Percentiles rank a stretch among this genome's conserved stretches.
phyloP scores from a whole-genome alignment of 2,329 filamentous ascomycete species.

The Monilinia fructicola region DNA sequence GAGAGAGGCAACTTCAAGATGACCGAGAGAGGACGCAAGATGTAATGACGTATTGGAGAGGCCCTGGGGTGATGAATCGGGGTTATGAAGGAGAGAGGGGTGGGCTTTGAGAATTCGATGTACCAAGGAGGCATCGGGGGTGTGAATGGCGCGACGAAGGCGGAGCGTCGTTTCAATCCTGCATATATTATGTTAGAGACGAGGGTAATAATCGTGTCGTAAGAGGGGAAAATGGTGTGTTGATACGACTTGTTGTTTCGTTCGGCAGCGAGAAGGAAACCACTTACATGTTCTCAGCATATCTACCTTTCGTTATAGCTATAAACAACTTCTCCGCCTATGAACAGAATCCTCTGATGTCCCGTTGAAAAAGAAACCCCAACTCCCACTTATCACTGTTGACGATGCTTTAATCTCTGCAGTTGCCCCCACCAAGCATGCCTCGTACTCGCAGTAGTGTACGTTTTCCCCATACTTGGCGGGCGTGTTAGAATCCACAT shows the following conservation, averaged over 20 bases:
- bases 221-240: not conserved
- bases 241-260: not conserved
- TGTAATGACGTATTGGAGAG: slow-evolving; percentile 84
- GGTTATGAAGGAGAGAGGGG: slow-evolving; percentile 71
- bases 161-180: slow-evolving; percentile 78
- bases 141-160: slow-evolving; percentile 77
- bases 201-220: not conserved
- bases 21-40: slow-evolving; percentile 72
- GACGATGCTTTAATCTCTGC: slow-evolving; percentile 6
- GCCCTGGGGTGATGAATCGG: slow-evolving; percentile 62
- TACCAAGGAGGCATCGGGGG: slow-evolving; percentile 68
- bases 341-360: not conserved
- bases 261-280: not conserved
- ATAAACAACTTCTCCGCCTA: slow-evolving; percentile 3
- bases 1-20: slow-evolving; percentile 68
- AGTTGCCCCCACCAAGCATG: slow-evolving; percentile 6
- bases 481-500: not conserved
- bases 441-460: not conserved
- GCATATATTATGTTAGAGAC: not conserved
- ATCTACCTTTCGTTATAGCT: slow-evolving; percentile 14
- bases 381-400: not conserved
- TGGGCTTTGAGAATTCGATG: slow-evolving; percentile 74
- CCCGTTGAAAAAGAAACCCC: not conserved
- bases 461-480: slow-evolving; percentile 11
- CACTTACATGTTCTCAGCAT: slow-evolving; percentile 25